These are phyloP conservation scores for Polygonum maritimum DNA, from an alignment of 148 eudicot genomes.

Conservation along the genomic window DNA sequence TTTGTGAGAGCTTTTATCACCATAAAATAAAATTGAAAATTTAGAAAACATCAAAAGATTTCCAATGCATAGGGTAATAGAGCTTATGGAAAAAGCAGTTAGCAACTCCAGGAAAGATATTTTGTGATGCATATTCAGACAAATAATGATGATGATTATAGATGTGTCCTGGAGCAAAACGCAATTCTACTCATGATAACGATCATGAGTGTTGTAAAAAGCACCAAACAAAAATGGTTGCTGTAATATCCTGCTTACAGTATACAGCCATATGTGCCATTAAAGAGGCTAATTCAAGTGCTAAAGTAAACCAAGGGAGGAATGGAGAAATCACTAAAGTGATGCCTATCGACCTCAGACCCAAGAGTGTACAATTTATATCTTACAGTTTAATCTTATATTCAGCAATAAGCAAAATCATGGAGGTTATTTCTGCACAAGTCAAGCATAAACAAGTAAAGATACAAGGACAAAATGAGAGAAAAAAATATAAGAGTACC, in stretches of 20 bases:
- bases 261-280: not conserved
- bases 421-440: not conserved
- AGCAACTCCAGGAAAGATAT: not conserved
- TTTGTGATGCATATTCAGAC: not conserved
- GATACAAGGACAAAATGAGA: not conserved
- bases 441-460: not conserved
- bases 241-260: not conserved
- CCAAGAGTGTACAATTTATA: not conserved
- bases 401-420: not conserved
- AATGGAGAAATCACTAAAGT: too few relatives aligned
- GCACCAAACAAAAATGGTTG: not conserved
- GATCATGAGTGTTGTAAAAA: not conserved
- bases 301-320: not conserved
- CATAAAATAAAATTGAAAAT: not conserved
- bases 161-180: not conserved
- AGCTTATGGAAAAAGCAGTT: not conserved
- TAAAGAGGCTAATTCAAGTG: not conserved
- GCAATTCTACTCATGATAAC: not conserved
- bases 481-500: conserved; percentile 31
- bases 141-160: not conserved
- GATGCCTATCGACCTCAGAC: not conserved
- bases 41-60: not conserved
- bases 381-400: not conserved
- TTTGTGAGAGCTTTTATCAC: conserved; percentile 49
- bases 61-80: not conserved